A percentile compares a stretch with the other conserved stretches of the same genome.
Evolutionary conservation across 2,329 filamentous ascomycete species (phyloP).

Genomic region (Fonsecaea erecta): DNA sequence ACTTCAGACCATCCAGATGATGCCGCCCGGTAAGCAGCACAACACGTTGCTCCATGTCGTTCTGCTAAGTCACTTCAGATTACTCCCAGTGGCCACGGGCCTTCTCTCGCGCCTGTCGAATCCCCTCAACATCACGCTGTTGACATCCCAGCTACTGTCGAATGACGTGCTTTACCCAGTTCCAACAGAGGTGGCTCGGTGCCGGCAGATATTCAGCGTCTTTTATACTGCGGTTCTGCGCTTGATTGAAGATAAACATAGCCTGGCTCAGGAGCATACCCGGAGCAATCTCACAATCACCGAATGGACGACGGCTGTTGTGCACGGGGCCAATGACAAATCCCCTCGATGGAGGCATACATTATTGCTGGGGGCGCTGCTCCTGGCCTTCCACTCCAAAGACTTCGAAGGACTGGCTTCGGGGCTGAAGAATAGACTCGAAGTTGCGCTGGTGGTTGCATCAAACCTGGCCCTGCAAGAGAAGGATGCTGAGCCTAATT

Average conservation of each 20-base stretch:
- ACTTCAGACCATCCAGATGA: conserved; percentile 63
- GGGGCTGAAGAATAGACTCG: conserved; percentile 68
- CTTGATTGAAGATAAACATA: conserved; percentile 54
- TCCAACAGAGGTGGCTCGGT: conserved; percentile 59
- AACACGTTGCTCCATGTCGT: conserved; percentile 30
- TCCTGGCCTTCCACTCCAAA: conserved; percentile 67
- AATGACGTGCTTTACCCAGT: conserved; percentile 64
- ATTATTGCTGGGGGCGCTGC: conserved; percentile 75
- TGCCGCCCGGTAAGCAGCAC: conserved; percentile 56
- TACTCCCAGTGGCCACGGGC: conserved; percentile 59
- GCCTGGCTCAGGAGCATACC: conserved; percentile 42
- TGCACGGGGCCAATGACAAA: conserved; percentile 64
- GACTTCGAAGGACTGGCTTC: conserved; percentile 60
- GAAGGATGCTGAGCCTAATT: conserved; percentile 57
- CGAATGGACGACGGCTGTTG: conserved; percentile 64
- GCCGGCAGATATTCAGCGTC: conserved; percentile 62
- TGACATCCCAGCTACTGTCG: conserved; percentile 64
- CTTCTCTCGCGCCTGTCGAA: conserved; percentile 60
- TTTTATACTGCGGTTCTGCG: conserved; percentile 65
- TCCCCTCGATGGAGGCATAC: conserved; percentile 80
- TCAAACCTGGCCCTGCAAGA: conserved; percentile 74
- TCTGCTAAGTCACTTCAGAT: conserved; percentile 43
- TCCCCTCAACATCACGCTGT: conserved; percentile 64
- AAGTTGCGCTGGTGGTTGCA: conserved; percentile 73
- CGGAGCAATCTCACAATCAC: conserved; percentile 60